These are phyloP conservation scores for Turritis glabra DNA, from an alignment of 345 rosid species.

Conservation along the genomic window DNA sequence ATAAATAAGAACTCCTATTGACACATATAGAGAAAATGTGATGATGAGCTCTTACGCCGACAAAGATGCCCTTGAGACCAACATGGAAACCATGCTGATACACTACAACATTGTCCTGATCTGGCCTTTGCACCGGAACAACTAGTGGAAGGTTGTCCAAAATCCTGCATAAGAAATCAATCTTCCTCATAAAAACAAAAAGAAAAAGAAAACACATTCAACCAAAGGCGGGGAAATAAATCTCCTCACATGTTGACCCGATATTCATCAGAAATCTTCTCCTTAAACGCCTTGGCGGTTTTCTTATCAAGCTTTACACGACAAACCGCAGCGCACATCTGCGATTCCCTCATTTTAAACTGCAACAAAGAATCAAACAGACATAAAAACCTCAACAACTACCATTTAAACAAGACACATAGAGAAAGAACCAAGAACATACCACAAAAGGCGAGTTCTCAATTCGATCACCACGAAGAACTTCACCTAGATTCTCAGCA, in stretches of 20 bases:
- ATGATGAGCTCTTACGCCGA: slow-evolving; percentile 46
- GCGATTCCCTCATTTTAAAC: slow-evolving; percentile 87
- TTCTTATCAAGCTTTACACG: slow-evolving; percentile 53
- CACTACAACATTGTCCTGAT: slow-evolving; percentile 45
- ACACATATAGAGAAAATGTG: neutral
- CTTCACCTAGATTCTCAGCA: slow-evolving; percentile 95
- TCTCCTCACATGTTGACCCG: slow-evolving; percentile 72
- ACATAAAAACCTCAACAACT: neutral
- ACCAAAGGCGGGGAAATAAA: neutral
- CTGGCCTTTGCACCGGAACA: slow-evolving; percentile 52
- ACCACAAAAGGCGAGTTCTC: slow-evolving; percentile 89
- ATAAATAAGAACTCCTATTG: neutral
- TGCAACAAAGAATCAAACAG: slow-evolving; percentile 32
- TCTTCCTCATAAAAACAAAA: neutral
- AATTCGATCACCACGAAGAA: slow-evolving; percentile 88
- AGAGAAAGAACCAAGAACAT: slow-evolving; percentile 15
- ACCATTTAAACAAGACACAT: neutral
- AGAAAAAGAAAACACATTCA: neutral
- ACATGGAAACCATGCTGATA: slow-evolving; percentile 64
- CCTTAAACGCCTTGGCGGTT: slow-evolving; percentile 66
- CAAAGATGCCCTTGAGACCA: slow-evolving; percentile 59
- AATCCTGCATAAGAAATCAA: slow-evolving; percentile 45
- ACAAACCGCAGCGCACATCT: slow-evolving; percentile 63
- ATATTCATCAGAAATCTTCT: slow-evolving; percentile 84
- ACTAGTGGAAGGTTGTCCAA: slow-evolving; percentile 66